Evolutionary conservation across 202 grass and related monocot genomes (phyloP), one percentile per base, ranked within the genome.

Genomic region (Hordeum pubiflorum): DNA sequence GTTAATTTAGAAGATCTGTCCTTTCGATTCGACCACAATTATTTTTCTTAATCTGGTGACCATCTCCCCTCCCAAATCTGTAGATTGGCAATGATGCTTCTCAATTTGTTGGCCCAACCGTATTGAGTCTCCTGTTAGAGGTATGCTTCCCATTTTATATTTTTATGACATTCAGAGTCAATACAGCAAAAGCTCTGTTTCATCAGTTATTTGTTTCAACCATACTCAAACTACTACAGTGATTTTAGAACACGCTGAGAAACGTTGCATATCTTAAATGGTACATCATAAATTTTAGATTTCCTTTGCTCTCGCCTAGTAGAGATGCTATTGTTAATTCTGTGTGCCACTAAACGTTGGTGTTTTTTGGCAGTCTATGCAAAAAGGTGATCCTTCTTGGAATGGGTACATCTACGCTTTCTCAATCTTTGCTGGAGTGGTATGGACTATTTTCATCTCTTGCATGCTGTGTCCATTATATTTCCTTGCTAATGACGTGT

Each of bases 31-130:
- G 8, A 7, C 81, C 15, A 22, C 34, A 81, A 27, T 40, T 6
- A 64, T 39, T 58, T 37, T 52, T 36, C 24, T 59, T 58, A 61
- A 52, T 79, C 57, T 76, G 65, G 27, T 61, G 38, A 69, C 77
- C 18, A 78, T 69, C 31, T 74, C 31, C 9, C 7, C 20, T 26
- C n/a, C 52, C 17, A 73, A 55, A 61, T 79, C 75, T 80, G 59
- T 87, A 99, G 96, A 95, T 99, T 87, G 96, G 96, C 22, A 99
- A 99, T 88, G 96, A 95, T 65, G 88, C 86, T 85, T 93, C 96
- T 82, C 96, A 98, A 77, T 98, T 98, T 91, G 96, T 99, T 77
- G 96, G 96, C 50, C 96, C 96, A 50, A 52, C 89, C n/a, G 14
- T 99, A 79, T 85, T 99, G 78, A 99, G 88, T 66, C 80, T 87